A percentile compares a stretch with the other conserved stretches of the same genome.
These are phyloP conservation scores for Nepenthes alata DNA, from an alignment of 179 eudicot species.

Conservation along the genomic window DNA sequence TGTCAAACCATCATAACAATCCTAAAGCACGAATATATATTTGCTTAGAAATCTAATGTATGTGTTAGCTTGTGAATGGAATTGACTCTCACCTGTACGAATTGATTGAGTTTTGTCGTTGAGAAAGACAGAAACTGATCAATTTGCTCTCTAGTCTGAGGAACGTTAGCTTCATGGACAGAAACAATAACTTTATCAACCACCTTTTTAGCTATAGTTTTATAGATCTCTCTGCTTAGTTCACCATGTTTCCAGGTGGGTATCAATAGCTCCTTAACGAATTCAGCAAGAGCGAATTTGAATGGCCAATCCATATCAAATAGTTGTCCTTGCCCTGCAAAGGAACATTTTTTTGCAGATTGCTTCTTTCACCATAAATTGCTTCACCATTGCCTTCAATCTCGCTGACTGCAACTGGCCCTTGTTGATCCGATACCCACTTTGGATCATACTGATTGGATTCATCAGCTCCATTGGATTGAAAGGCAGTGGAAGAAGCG, in stretches of 20 bases:
- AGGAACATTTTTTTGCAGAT: slow-evolving; percentile 18
- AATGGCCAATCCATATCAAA: slow-evolving; percentile 48
- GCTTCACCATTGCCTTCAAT: slow-evolving; percentile 16
- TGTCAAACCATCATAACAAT: background rate
- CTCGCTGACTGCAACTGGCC: slow-evolving; percentile 7
- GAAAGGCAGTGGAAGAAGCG: slow-evolving; percentile 7
- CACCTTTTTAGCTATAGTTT: slow-evolving; percentile 70
- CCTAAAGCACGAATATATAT: too few species aligned
- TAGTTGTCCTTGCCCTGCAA: slow-evolving; percentile 34
- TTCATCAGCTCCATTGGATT: slow-evolving; percentile 15
- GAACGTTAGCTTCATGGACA: slow-evolving; percentile 45
- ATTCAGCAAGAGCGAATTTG: slow-evolving; percentile 67
- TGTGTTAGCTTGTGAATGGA: background rate
- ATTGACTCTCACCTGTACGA: slow-evolving; percentile 59
- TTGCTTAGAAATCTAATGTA: background rate
- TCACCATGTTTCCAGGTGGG: slow-evolving; percentile 88
- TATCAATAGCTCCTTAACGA: slow-evolving; percentile 72
- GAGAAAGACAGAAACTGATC: slow-evolving; percentile 54
- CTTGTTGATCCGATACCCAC: slow-evolving; percentile 2
- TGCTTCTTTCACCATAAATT: slow-evolving; percentile 7
- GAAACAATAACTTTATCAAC: slow-evolving; percentile 70
- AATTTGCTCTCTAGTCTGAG: slow-evolving; percentile 62
- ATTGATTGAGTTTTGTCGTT: slow-evolving; percentile 66
- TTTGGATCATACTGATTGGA: slow-evolving; percentile 21
- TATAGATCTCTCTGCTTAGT: slow-evolving; percentile 63